Evolutionary conservation across 331 rosid genomes (phyloP).

Genomic region (Phaseolus coccineus): DNA sequence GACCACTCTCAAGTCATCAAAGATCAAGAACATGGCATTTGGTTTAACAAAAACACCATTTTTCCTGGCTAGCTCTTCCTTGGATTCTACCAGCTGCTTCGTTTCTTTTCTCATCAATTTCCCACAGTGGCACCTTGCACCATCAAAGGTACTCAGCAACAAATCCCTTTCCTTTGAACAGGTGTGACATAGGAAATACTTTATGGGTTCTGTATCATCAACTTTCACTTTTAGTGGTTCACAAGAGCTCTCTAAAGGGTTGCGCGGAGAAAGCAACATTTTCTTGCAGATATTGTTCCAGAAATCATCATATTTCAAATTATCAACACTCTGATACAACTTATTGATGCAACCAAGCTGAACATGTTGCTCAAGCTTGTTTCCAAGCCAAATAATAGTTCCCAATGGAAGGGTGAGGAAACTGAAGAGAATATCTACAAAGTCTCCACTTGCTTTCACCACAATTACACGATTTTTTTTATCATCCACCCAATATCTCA

Average conservation of each 20-base stretch:
- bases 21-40: constrained; percentile 11
- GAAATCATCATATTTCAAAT: background rate
- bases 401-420: constrained; percentile 34
- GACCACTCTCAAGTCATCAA: constrained; percentile 26
- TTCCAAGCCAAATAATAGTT: background rate
- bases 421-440: constrained; percentile 25
- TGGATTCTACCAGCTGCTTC: background rate
- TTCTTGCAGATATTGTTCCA: background rate
- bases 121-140: background rate
- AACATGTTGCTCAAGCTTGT: background rate
- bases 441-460: constrained; percentile 31
- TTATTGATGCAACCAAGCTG: background rate
- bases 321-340: constrained; percentile 28
- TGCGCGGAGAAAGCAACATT: constrained; percentile 29
- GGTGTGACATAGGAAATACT: constrained; percentile 17
- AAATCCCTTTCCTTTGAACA: background rate
- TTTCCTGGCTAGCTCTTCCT: background rate
- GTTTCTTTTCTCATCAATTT: background rate
- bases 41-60: constrained; percentile 36
- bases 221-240: constrained; percentile 24
- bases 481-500: constrained; percentile 42
- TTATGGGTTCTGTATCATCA: constrained; percentile 18
- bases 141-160: background rate
- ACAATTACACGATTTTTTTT: constrained; percentile 6
- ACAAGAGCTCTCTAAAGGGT: background rate